These are phyloP conservation scores for Guadua angustifolia DNA, from an alignment of 176 grass and related monocot genomes.

Conservation along the genomic window DNA sequence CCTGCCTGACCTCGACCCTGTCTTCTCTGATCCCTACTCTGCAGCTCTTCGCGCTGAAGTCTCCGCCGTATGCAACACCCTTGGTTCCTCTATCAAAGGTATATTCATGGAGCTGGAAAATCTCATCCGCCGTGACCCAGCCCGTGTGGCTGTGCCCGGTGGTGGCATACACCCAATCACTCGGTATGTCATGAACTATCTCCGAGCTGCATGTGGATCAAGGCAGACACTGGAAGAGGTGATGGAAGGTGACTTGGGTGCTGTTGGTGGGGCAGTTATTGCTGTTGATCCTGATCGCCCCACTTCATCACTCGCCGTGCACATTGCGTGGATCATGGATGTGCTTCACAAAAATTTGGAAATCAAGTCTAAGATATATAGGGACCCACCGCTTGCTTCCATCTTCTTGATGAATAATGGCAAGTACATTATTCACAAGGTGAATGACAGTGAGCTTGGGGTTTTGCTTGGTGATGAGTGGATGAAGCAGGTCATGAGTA, in stretches of 20 bases:
- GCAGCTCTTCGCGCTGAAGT: slow-evolving; percentile 79
- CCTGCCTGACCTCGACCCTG: slow-evolving; percentile 77
- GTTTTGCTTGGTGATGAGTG: slow-evolving; percentile 89
- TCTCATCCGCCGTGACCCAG: slow-evolving; percentile 91
- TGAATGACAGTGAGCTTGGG: slow-evolving; percentile 81
- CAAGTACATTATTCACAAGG: slow-evolving; percentile 92
- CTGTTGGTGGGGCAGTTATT: slow-evolving; percentile 39
- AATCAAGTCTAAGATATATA: slow-evolving; percentile 87
- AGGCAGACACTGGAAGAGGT: slow-evolving; percentile 93
- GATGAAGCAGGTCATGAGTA: slow-evolving; percentile 79
- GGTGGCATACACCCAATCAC: slow-evolving; percentile 93
- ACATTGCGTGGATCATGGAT: slow-evolving; percentile 99
- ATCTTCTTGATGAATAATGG: slow-evolving; percentile 95
- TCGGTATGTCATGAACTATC: slow-evolving; percentile 95
- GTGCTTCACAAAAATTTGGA: slow-evolving; percentile 92
- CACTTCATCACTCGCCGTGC: slow-evolving; percentile 82
- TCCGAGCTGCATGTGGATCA: slow-evolving; percentile 82
- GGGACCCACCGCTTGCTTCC: slow-evolving; percentile 70
- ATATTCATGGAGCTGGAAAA: slow-evolving; percentile 99
- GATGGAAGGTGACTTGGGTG: slow-evolving; percentile 77
- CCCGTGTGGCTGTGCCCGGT: slow-evolving; percentile 66
- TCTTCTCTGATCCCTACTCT: slow-evolving; percentile 88
- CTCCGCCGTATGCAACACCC: slow-evolving; percentile 61
- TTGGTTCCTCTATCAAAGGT: slow-evolving; percentile 82
- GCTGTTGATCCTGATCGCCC: slow-evolving; percentile 78